Base-by-base conservation (phyloP, 371 early-diverging fungal genomes). In the Mucor plumbeus region DNA sequence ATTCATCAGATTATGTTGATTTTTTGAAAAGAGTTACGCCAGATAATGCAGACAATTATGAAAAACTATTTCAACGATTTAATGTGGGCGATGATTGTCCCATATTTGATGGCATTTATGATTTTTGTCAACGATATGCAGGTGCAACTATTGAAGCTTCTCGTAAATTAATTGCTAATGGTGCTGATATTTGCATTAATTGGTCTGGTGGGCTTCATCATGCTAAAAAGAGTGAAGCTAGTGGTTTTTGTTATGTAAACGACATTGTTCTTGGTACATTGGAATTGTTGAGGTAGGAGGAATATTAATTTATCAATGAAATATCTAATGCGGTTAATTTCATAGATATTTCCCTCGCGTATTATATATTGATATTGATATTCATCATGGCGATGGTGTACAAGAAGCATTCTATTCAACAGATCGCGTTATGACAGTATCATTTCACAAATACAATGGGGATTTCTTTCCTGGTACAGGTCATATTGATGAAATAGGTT, bases 41-140 rank as follows among this genome's bases (percentile, higher is more conserved):
- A 1, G 95, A 96, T 63, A 98, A 94, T 76, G 87, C 89, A 39
- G 84, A 87, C 41, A 72, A 86, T 40, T 91, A 90, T 68, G 79
- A 85, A 60, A 84, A 86, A 21, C 82, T 86, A 59, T 93, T 91
- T 64, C 72, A 86, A 10, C 85, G 89, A 41, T 96, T 91, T 79
- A 97, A 98, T 66, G 88, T 95, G 13, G 95, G 97, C 48, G 97
- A 97, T 57, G 99, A 99, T 79, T 99, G 99, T 75, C 99, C 99
- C 5, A 90, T 95, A 4, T 99, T 99, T 83, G 92, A 93, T 61
- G 99, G 98, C 8, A 85, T 99, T 74, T 96, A 92, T 80, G 98
- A 99, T 53, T 99, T 97, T 73, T 97, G 98, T 80, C 85, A 87
- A 59, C 88, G 91, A 17, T 96, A 94, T 72, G 86, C 93, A 31